Base-by-base conservation (phyloP, 148 eudicot genomes). In the Rhododendron simsii region DNA sequence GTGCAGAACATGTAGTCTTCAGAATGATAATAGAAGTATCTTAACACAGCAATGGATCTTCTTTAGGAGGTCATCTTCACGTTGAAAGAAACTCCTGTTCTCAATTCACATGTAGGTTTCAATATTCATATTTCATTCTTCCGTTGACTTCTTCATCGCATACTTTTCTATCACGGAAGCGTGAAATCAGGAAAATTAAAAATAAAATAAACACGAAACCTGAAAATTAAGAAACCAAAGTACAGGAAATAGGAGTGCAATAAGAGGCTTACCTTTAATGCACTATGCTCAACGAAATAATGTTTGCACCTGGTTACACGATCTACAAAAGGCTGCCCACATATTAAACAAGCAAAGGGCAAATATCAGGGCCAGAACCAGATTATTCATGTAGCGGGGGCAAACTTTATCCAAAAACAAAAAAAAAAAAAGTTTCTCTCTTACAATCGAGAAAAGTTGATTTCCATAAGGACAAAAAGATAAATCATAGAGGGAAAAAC, bases 291-390 rank as follows among this genome's bases (percentile, higher is more conserved):
- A 84, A 97, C 94, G 86, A 94, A 96, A 87, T 96, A 94, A 84
- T 95, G 96, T 88, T 90, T 95, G 94, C 99, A 95, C 85, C 89
- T 95, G 26, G 98, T 95, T 86, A 95, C 98, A 16, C 95, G 93
- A 50, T 96, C 99, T 3, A 90, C 97, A 90, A 96, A 95, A 30
- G 98, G 97, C 80, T 92, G 86, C 90, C 93, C 86, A 79, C 98
- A 95, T 8, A 96, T 95, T 45, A 94, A 93, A 86, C 98, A 95
- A 0, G 98, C 98, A 90, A 95, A 95, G 1, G 99, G 61, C 13
- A 55, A 55, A 47, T 16, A 55, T 55, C 21, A 55, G 23, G 61
- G 61, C 20, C 2, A 18, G 20, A 15, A 55, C 61, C 21, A 55
- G 61, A 55, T 15, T 55, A 4, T 4, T 55, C 61, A 15, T 16